These are phyloP conservation scores for Achaetomiella virescens DNA, from an alignment of 495 filamentous ascomycete species.

Conservation along the genomic window DNA sequence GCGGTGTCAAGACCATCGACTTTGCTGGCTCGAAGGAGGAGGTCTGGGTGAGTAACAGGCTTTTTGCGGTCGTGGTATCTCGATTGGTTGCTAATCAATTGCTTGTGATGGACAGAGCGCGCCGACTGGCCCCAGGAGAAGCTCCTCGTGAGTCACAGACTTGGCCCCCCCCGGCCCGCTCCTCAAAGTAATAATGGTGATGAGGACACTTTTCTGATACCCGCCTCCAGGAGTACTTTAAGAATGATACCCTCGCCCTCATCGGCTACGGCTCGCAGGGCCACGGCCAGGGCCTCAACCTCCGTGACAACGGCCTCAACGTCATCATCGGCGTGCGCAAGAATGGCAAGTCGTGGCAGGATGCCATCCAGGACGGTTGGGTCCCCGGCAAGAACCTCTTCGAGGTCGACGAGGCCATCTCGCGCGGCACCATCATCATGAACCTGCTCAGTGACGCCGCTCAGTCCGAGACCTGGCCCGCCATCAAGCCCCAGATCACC, in stretches of 20 bases:
- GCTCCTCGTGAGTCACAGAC: constrained; percentile 67
- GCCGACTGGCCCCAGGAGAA: constrained; percentile 97
- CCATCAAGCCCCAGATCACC: constrained; percentile 93
- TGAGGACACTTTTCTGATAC: not conserved
- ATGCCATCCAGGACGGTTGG: constrained; percentile 95
- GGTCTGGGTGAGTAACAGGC: constrained; percentile 65
- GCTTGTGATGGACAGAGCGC: constrained; percentile 58
- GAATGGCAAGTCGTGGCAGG: constrained; percentile 96
- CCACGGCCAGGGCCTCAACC: constrained; percentile 97
- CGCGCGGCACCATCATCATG: constrained; percentile 93
- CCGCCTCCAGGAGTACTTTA: constrained; percentile 86
- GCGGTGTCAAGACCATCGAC: constrained; percentile 84
- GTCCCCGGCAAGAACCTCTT: constrained; percentile 97
- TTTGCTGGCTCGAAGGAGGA: constrained; percentile 90
- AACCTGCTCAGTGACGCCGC: constrained; percentile 97
- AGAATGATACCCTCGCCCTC: constrained; percentile 97
- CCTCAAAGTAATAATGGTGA: not conserved
- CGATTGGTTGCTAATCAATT: not conserved
- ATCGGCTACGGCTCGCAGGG: constrained; percentile 98
- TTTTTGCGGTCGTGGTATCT: not conserved
- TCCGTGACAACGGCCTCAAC: constrained; percentile 97
- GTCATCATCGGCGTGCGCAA: constrained; percentile 98
- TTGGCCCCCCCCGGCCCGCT: too few relatives aligned
- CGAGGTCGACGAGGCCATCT: constrained; percentile 91
- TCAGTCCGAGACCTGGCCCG: constrained; percentile 96